A percentile compares a stretch with the other conserved stretches of the same genome.
Evolutionary conservation across 2,329 filamentous ascomycete species (phyloP).

Genomic region (Alternaria infectoria): DNA sequence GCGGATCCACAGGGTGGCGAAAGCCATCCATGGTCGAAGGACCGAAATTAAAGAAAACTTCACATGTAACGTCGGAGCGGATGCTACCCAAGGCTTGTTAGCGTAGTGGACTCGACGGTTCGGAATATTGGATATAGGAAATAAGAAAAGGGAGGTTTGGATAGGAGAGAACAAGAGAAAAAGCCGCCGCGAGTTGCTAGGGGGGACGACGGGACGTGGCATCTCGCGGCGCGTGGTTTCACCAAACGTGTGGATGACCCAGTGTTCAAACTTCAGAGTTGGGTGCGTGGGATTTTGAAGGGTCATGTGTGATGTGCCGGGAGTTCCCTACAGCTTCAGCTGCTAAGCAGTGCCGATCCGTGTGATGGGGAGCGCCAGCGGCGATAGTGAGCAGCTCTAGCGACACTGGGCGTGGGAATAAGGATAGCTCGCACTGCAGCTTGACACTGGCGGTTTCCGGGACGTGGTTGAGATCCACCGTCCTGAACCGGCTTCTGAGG

Average conservation of each 20-base stretch:
- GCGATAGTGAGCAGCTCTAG: neutral
- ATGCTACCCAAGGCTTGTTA: conserved; percentile 21
- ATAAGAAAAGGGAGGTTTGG: conserved; percentile 1
- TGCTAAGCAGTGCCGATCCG: conserved; percentile 1
- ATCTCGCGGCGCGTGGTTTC: conserved; percentile 3
- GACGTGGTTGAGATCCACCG: neutral
- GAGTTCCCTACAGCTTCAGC: conserved; percentile 1
- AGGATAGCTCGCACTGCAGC: neutral
- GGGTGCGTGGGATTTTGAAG: conserved; percentile 6
- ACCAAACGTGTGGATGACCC: conserved; percentile 1
- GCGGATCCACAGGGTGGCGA: conserved; percentile 9
- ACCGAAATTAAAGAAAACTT: conserved; percentile 16
- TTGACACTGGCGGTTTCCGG: conserved; percentile 1
- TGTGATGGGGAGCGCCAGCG: conserved; percentile 8
- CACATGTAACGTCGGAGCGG: conserved; percentile 18
- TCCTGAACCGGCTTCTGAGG: neutral
- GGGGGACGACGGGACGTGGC: neutral
- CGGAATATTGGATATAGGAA: conserved; percentile 19
- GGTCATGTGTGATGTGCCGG: conserved; percentile 1
- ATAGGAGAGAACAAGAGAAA: neutral
- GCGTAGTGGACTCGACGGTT: conserved; percentile 8
- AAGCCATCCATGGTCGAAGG: conserved; percentile 2
- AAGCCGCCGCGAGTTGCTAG: neutral
- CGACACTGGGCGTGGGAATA: conserved; percentile 1
- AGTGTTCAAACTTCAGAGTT: conserved; percentile 1